phyloP scores from a whole-genome alignment of 2,329 filamentous ascomycete species.

The Fusarium veterinarium region DNA sequence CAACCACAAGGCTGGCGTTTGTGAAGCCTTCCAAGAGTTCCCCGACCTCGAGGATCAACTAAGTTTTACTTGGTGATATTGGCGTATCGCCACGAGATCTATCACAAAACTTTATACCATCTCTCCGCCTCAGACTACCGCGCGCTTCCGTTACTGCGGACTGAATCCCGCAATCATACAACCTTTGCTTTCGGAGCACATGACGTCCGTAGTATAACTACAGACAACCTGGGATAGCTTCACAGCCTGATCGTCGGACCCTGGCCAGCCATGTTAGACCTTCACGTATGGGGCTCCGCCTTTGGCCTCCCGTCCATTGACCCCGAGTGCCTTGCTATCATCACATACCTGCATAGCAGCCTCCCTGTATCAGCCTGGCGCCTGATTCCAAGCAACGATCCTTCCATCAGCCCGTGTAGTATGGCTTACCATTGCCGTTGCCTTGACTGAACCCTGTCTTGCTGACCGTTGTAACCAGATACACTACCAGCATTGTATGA shows the following conservation, averaged over 20 bases:
- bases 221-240: slow-evolving; percentile 13
- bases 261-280: slow-evolving; percentile 60
- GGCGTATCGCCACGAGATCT: slow-evolving; percentile 24
- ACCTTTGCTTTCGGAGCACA: slow-evolving; percentile 2
- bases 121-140: slow-evolving; percentile 9
- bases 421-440: slow-evolving; percentile 51
- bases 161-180: not conserved
- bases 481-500: slow-evolving; percentile 67
- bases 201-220: slow-evolving; percentile 24
- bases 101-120: slow-evolving; percentile 3
- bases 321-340: slow-evolving; percentile 85
- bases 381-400: slow-evolving; percentile 79
- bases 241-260: slow-evolving; percentile 7
- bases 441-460: slow-evolving; percentile 25
- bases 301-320: slow-evolving; percentile 93
- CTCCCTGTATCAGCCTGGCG: slow-evolving; percentile 72
- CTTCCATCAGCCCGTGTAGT: slow-evolving; percentile 77
- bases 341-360: slow-evolving; percentile 78
- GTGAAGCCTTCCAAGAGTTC: slow-evolving; percentile 23
- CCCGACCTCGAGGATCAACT: slow-evolving; percentile 6
- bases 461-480: slow-evolving; percentile 54
- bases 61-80: slow-evolving; percentile 5
- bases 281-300: slow-evolving; percentile 91
- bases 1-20: slow-evolving; percentile 32
- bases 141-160: slow-evolving; percentile 16